phyloP scores from a whole-genome alignment of 345 rosid species.

The Punica granatum region DNA sequence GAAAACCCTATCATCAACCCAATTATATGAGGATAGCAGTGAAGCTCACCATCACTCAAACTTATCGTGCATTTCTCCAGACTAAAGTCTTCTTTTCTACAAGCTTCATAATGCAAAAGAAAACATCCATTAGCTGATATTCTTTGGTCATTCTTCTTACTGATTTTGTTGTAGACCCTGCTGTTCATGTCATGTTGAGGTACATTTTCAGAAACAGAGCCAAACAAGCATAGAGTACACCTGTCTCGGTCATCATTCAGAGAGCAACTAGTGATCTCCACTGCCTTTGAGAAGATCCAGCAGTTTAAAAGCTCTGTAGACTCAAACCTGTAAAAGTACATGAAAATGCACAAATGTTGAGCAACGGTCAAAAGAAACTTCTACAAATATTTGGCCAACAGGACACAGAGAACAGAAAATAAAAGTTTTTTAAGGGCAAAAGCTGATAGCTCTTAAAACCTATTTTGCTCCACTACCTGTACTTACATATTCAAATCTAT shows the following conservation, averaged over 20 bases:
- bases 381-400: not conserved
- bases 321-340: constrained; percentile 44
- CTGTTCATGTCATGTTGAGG: constrained; percentile 25
- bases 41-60: constrained; percentile 67
- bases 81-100: constrained; percentile 20
- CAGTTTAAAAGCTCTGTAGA: constrained; percentile 38
- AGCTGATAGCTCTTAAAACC: not conserved
- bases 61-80: constrained; percentile 30
- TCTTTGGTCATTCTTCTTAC: constrained; percentile 14
- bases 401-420: not conserved
- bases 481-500: too few relatives aligned
- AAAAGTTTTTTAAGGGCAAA: not conserved
- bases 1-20: constrained; percentile 44
- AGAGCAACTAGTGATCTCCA: constrained; percentile 36
- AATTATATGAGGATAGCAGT: constrained; percentile 64
- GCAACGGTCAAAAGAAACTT: not conserved
- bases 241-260: constrained; percentile 29
- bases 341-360: not conserved
- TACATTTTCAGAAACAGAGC: constrained; percentile 24
- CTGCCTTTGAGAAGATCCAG: constrained; percentile 35
- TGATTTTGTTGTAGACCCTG: constrained; percentile 17
- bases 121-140: constrained; percentile 35
- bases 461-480: too few relatives aligned
- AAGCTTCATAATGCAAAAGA: constrained; percentile 46
- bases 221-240: constrained; percentile 46